Evolutionary conservation across 2,329 filamentous ascomycete species (phyloP).

Genomic region (Aspergillus pseudonomiae): DNA sequence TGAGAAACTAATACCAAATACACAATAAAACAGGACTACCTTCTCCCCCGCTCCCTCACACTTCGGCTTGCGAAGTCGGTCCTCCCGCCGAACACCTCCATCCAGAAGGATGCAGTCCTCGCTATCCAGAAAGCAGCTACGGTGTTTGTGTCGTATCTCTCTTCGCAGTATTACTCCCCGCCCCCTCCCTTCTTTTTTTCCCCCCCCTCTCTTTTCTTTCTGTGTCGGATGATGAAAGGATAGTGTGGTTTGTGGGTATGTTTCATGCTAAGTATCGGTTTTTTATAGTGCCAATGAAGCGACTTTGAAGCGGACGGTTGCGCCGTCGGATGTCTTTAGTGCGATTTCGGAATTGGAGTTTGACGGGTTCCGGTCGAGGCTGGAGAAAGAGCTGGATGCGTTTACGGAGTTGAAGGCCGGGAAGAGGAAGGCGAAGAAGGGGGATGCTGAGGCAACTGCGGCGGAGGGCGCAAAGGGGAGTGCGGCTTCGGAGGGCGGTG

Average conservation of each 20-base stretch:
- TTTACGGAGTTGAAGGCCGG: constrained; percentile 49
- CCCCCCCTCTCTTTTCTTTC: background rate
- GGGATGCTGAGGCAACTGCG: constrained; percentile 30
- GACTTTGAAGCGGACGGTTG: constrained; percentile 64
- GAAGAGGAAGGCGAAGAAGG: constrained; percentile 50
- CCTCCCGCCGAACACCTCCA: constrained; percentile 65
- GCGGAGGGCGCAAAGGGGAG: constrained; percentile 25
- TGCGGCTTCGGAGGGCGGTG: constrained; percentile 30
- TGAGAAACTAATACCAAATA: too few relatives aligned
- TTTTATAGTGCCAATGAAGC: constrained; percentile 61
- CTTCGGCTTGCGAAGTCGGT: constrained; percentile 65
- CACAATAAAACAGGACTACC: constrained; percentile 54
- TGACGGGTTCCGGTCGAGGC: constrained; percentile 58
- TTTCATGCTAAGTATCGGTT: constrained; percentile 9
- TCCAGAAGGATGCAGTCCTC: constrained; percentile 66
- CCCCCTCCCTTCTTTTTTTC: background rate
- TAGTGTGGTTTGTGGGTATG: background rate
- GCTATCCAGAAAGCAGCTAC: constrained; percentile 68
- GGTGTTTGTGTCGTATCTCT: constrained; percentile 67
- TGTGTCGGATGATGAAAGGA: background rate
- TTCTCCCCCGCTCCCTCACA: constrained; percentile 64
- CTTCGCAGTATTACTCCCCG: constrained; percentile 54
- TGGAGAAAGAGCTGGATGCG: constrained; percentile 61
- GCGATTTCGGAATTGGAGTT: constrained; percentile 65
- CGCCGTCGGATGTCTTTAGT: constrained; percentile 62